These are phyloP conservation scores for Skeletonema menzelii DNA, from an alignment of 108 stramenopile species.

Conservation along the genomic window DNA sequence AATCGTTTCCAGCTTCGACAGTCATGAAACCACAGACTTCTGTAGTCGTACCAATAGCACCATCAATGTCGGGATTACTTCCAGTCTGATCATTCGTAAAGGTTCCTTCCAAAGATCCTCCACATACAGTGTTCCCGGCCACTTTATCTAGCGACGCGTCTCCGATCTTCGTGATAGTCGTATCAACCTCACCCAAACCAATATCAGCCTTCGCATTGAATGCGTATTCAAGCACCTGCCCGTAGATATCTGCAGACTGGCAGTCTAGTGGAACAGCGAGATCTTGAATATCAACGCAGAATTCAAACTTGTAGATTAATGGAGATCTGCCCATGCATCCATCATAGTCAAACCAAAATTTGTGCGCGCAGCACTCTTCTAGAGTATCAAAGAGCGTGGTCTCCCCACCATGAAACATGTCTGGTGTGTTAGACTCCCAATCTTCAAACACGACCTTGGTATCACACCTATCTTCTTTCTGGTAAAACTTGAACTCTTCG, in stretches of 20 bases:
- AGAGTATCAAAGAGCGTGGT: conserved; percentile 3
- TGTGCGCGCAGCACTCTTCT: neutral
- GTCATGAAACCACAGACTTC: conserved; percentile 38
- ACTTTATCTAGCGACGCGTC: neutral
- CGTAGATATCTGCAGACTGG: conserved; percentile 17
- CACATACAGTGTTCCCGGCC: neutral
- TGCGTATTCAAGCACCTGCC: conserved; percentile 19
- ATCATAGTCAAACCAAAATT: conserved; percentile 3
- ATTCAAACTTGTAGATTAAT: conserved; percentile 3
- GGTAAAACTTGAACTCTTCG: neutral
- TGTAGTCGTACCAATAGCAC: conserved; percentile 15
- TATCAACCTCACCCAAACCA: conserved; percentile 1
- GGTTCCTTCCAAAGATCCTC: neutral
- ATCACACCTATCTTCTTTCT: neutral
- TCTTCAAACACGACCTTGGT: conserved; percentile 3
- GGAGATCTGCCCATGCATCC: neutral
- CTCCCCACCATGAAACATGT: neutral
- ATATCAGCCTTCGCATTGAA: conserved; percentile 10
- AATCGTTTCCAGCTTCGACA: conserved; percentile 22
- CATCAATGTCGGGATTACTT: conserved; percentile 23
- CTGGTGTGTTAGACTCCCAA: conserved; percentile 1
- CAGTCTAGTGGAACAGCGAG: neutral
- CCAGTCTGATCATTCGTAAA: conserved; percentile 41
- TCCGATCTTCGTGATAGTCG: conserved; percentile 19
- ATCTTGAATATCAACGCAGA: neutral